phyloP scores from a whole-genome alignment of 2,329 filamentous ascomycete species.

The Epichloe elymi region DNA sequence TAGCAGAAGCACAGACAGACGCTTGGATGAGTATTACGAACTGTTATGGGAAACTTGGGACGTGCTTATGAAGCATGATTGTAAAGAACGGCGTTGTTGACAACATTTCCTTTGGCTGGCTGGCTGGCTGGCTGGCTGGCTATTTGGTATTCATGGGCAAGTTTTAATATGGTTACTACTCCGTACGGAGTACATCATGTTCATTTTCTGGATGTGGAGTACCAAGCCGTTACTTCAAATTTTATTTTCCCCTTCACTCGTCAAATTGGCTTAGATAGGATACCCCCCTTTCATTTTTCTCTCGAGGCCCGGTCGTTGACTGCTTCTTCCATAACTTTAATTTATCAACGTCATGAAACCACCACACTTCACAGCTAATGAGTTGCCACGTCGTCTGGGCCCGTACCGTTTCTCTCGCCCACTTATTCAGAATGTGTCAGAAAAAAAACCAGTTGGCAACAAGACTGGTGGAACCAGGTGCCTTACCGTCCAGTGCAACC shows the following conservation, averaged over 20 bases:
- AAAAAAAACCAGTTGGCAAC: background rate
- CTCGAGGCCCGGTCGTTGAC: background rate
- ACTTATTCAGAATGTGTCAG: slow-evolving; percentile 28
- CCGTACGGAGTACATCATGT: no score
- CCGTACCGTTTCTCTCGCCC: slow-evolving; percentile 42
- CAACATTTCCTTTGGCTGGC: background rate
- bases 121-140: background rate
- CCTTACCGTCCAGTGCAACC: slow-evolving; percentile 64
- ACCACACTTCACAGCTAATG: slow-evolving; percentile 16
- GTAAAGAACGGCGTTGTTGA: slow-evolving; percentile 7
- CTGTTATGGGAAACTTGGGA: background rate
- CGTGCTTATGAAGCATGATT: slow-evolving; percentile 14
- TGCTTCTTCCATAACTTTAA: slow-evolving; percentile 3
- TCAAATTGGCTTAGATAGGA: slow-evolving; percentile 22
- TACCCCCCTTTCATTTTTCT: slow-evolving; percentile 21
- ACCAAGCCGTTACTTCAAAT: slow-evolving; percentile 12
- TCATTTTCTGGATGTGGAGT: slow-evolving; percentile 2
- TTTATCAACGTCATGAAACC: background rate
- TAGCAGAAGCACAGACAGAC: background rate
- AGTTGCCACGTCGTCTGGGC: slow-evolving; percentile 27
- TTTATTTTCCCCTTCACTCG: background rate
- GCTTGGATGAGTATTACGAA: slow-evolving; percentile 1
- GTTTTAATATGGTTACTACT: background rate
- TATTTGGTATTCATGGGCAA: background rate
- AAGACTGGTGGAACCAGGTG: background rate